These are phyloP conservation scores for Ustilago vetiveriae DNA, from an alignment of 1,284 basidiomycete genomes.

Conservation along the genomic window DNA sequence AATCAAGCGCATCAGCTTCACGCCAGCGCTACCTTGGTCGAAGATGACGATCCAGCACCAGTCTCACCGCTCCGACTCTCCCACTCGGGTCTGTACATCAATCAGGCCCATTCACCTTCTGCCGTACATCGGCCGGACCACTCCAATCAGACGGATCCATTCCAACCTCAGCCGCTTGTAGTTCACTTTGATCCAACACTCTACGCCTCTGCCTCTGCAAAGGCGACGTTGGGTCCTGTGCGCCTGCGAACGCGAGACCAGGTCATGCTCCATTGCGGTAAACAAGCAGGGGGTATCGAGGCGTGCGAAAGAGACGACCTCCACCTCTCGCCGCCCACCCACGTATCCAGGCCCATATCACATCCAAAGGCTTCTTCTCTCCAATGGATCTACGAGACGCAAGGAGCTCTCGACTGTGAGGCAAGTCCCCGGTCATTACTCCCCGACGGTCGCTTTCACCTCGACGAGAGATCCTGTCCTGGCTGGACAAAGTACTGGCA, in stretches of 20 bases:
- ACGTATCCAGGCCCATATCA: not conserved
- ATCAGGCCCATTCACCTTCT: conserved; percentile 31
- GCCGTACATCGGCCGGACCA: conserved; percentile 25
- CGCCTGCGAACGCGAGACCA: conserved; percentile 30
- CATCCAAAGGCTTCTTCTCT: conserved; percentile 1
- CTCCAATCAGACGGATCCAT: conserved; percentile 23
- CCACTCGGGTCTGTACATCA: conserved; percentile 51
- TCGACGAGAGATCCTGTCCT: conserved; percentile 33
- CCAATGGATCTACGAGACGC: conserved; percentile 1
- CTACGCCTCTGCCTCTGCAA: conserved; percentile 14
- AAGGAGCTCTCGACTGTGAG: conserved; percentile 18
- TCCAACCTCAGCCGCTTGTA: conserved; percentile 35
- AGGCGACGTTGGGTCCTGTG: conserved; percentile 23
- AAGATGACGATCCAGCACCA: conserved; percentile 39
- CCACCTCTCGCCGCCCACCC: conserved; percentile 4
- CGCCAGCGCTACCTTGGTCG: conserved; percentile 11
- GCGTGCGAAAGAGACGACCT: conserved; percentile 44
- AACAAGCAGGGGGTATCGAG: conserved; percentile 40
- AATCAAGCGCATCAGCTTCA: conserved; percentile 4
- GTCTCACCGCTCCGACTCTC: conserved; percentile 47
- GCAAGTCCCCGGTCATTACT: conserved; percentile 18
- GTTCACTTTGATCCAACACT: conserved; percentile 37
- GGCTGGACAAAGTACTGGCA: conserved; percentile 42
- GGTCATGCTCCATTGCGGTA: conserved; percentile 46
- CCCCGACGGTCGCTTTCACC: conserved; percentile 35